These are phyloP conservation scores for Drechmeria coniospora DNA, from an alignment of 2,329 filamentous ascomycete species.

Conservation along the genomic window DNA sequence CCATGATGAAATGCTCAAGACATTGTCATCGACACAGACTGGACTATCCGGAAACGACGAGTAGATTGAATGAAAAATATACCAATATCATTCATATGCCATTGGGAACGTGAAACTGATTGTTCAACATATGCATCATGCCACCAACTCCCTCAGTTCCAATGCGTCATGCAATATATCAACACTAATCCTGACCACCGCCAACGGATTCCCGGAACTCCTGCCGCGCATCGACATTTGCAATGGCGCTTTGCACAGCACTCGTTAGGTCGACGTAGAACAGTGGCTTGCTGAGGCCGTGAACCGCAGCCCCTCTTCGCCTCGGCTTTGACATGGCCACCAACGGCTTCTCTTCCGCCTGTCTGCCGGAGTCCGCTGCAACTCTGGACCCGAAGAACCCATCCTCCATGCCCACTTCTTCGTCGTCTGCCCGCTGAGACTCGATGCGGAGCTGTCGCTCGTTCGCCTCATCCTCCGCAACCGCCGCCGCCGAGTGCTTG, in stretches of 20 bases:
- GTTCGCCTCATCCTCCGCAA: constrained; percentile 49
- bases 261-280: constrained; percentile 90
- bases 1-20: too few species aligned
- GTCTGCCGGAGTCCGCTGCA: background rate
- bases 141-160: too few species aligned
- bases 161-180: background rate
- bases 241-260: constrained; percentile 74
- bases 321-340: constrained; percentile 10
- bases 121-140: too few species aligned
- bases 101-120: too few species aligned
- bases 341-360: constrained; percentile 23
- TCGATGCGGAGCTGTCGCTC: constrained; percentile 15
- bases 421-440: constrained; percentile 10
- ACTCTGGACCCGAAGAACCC: constrained; percentile 1
- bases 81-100: too few species aligned
- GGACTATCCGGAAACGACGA: too few species aligned
- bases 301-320: constrained; percentile 50
- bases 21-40: too few species aligned
- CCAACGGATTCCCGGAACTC: constrained; percentile 12
- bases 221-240: constrained; percentile 50
- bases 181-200: constrained; percentile 1
- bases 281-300: constrained; percentile 75
- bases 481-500: constrained; percentile 49
- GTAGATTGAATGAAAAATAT: too few species aligned
- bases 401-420: constrained; percentile 21